A percentile compares a stretch with the other conserved stretches of the same genome.
phyloP scores from a whole-genome alignment of 306 rosid genomes.

The Biancaea sappan region DNA sequence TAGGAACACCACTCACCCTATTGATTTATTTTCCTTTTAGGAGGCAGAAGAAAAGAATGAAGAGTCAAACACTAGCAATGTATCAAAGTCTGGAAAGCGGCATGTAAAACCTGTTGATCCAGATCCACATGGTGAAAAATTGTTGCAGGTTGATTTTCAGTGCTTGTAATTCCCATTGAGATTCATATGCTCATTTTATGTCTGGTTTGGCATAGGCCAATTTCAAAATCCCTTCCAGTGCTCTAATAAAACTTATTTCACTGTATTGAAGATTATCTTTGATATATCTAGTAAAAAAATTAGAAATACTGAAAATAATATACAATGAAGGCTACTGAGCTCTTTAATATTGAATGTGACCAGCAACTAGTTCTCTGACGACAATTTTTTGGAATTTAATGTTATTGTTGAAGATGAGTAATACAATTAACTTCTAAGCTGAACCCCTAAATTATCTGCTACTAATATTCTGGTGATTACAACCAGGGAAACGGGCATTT shows the following conservation, averaged over 20 bases:
- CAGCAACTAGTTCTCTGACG: background rate
- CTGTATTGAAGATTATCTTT: background rate
- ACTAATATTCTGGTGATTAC: constrained; percentile 1
- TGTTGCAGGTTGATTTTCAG: constrained; percentile 71
- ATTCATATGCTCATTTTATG: background rate
- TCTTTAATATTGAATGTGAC: background rate
- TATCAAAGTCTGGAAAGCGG: constrained; percentile 84
- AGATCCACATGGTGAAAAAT: constrained; percentile 90
- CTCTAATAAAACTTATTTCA: background rate
- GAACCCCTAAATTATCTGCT: background rate
- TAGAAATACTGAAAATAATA: background rate
- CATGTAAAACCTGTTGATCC: constrained; percentile 88
- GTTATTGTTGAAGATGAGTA: constrained; percentile 24
- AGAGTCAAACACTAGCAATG: constrained; percentile 61
- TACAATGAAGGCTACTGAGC: background rate
- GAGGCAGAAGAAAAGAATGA: constrained; percentile 93
- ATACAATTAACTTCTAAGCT: background rate
- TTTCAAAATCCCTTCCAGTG: constrained; percentile 10
- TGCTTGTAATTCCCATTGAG: constrained; percentile 23
- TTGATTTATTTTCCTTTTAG: constrained; percentile 49
- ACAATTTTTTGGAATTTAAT: background rate
- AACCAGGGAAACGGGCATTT: constrained; percentile 9
- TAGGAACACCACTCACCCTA: constrained; percentile 26
- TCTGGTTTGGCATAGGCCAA: background rate
- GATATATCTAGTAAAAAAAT: background rate